Base-by-base conservation (phyloP, 768 basidiomycete species). In the Lentinula edodes region DNA sequence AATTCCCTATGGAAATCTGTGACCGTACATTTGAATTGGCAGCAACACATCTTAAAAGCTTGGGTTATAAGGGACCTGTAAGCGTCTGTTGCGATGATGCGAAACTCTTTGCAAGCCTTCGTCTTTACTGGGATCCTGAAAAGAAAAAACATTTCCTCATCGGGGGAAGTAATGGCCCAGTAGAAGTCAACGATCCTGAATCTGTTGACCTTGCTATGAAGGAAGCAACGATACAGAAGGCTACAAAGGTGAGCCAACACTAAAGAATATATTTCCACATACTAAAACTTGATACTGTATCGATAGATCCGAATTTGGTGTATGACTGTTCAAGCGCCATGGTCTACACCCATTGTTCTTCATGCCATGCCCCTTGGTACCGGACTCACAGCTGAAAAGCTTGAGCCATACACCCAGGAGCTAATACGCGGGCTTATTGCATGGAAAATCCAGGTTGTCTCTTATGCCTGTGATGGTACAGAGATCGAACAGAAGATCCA, bases 381-480 rank as follows among this genome's bases (percentile, higher is more conserved):
- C 0, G 35, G 68, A 5, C 62, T 54, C 3, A 72, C 73, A 0
- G 12, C 52, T 2, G 32, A 61, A 5, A 67, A 76, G 0, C 45
- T 66, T 9, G 42, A 6, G 0, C 60, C 61, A 48, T 62, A 62
- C 8, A 5, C 48, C 7, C 9, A 56, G 16, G 59, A 78, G 16
- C 28, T 78, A 0, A 9, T 58, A 36, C 68, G 71, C 0, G 69
- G 76, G 1, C n/a, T 73, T 3, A 62, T 78, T 15, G 42, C 64
- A 9, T 64, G 3, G 23, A 23, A 23, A 23, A 23, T 23, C 23
- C 23, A 23, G 23, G 23, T 75, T 9, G 58, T 74, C 3, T 75
- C 74, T 9, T 72, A 72, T 41, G 67, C 71, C 3, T 70, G 66
- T 57, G 75, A 78, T 70, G 78, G 78, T 0, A 75, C 76, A 0